Conservation (phyloP, 2,329 filamentous ascomycete genomes). For the Pestalotiopsis sp. region DNA sequence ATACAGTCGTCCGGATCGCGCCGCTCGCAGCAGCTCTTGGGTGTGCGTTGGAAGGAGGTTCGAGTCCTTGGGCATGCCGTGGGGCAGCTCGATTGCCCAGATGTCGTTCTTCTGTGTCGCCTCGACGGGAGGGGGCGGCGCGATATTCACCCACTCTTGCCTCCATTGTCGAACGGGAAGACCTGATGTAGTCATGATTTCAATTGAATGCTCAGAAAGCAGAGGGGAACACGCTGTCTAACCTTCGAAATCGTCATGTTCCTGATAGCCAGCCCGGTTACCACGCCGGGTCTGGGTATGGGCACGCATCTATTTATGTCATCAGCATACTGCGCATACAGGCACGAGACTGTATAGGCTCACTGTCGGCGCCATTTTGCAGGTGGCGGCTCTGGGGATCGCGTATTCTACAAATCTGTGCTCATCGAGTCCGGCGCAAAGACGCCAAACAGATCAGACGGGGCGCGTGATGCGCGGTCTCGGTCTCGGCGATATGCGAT, state of each 20-base stretch:
- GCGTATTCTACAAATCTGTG: neutral
- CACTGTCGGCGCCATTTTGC: slow-evolving; percentile 9
- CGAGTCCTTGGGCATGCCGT: slow-evolving; percentile 83
- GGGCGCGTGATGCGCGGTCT: neutral
- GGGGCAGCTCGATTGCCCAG: slow-evolving; percentile 75
- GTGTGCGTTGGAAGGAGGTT: slow-evolving; percentile 76
- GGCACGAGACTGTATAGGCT: neutral
- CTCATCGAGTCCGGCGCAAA: neutral
- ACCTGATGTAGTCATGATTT: slow-evolving; percentile 47
- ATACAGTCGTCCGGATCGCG: slow-evolving; percentile 74
- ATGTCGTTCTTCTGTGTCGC: slow-evolving; percentile 63
- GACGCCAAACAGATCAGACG: neutral
- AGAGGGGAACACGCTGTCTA: slow-evolving; percentile 11
- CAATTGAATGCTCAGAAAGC: slow-evolving; percentile 18
- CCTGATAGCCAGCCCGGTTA: slow-evolving; percentile 56
- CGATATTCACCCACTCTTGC: slow-evolving; percentile 68
- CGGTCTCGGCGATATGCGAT: neutral
- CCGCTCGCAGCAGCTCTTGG: slow-evolving; percentile 79
- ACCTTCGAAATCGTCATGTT: slow-evolving; percentile 66
- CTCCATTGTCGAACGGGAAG: slow-evolving; percentile 92
- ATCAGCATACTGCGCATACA: neutral
- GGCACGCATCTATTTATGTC: slow-evolving; percentile 25
- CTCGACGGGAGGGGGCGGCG: slow-evolving; percentile 66
- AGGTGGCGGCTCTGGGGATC: neutral
- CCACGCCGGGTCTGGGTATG: slow-evolving; percentile 55